Evolutionary conservation across 2,329 filamentous ascomycete species (phyloP), one percentile per base, ranked within the genome.

Genomic region (Colletotrichum sp.): DNA sequence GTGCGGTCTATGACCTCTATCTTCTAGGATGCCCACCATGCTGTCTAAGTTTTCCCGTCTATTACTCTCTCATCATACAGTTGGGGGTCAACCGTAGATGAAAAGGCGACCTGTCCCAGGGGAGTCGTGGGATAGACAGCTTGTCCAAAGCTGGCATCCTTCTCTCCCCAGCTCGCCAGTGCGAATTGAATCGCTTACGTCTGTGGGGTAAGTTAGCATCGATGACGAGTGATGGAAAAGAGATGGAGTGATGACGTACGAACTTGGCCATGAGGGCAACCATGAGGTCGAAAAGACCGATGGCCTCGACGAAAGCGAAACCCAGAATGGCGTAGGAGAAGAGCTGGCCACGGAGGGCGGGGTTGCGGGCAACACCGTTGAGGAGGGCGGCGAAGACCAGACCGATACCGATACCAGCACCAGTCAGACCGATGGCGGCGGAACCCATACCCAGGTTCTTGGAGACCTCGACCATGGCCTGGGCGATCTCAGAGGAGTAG

Each of bases 251-350:
- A 52, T 74, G 74, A 92, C 91, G 83, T 91, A 95, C 93, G 90
- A 94, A 95, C 92, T 96, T 96, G 93, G 94, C 94, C 94, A 96
- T 96, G 91, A 96, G 94, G 90, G 94, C 94, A 95, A 96, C 92
- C 94, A 96, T 96, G 85, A 95, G 93, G 85, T 95, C 93, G 93
- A 95, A 95, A 85, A 95, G 93, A 94, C 94, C 94, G 83, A 95
- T 95, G 90, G 95, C 95, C 88, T 97, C 95, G 88, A 96, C 95
- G 93, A 97, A 97, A 86, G 95, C 95, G 91, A 97, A 97, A 91
- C 95, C 95, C 86, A 97, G 91, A 94, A 97, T 96, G 92, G 95
- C 95, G 90, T 97, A 96, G 82, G 94, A 95, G 94, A 97, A 98
- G 85, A 98, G 95, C 93, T 98, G 95, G 87, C 95, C 95, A 90